Percentiles rank a stretch among this genome's conserved stretches.
Evolutionary conservation across 352 stramenopile species (phyloP).

Genomic region (Pythium monospermum): DNA sequence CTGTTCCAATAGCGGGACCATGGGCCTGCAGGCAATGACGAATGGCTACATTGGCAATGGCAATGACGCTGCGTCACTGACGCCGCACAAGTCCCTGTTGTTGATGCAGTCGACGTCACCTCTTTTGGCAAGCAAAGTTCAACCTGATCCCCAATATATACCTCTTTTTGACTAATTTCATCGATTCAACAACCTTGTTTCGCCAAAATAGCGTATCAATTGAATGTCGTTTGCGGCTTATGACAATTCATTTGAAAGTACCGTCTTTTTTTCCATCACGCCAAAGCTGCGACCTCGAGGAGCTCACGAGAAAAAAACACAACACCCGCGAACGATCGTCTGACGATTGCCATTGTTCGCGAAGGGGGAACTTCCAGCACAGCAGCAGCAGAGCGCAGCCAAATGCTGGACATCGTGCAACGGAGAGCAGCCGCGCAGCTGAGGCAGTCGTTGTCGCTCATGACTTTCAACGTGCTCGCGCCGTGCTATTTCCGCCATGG

Average conservation of each 20-base stretch:
- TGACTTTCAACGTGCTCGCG: conserved; percentile 86
- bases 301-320: too few species aligned
- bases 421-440: conserved; percentile 18
- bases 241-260: conserved; percentile 9
- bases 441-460: conserved; percentile 55
- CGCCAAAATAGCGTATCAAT: too few species aligned
- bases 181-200: conserved; percentile 4
- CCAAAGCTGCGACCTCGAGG: not conserved
- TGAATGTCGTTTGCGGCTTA: too few species aligned
- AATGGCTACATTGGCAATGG: not conserved
- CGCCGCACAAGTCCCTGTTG: too few species aligned
- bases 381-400: not conserved
- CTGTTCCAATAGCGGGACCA: too few species aligned
- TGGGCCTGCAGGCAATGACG: too few species aligned
- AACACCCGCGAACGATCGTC: too few species aligned
- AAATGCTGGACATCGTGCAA: conserved; percentile 25
- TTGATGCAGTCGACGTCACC: conserved; percentile 20
- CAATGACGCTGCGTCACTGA: too few species aligned
- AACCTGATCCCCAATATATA: conserved; percentile 6
- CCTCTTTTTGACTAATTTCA: conserved; percentile 8
- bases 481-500: conserved; percentile 86
- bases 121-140: not conserved
- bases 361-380: not conserved
- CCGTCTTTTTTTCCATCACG: not conserved
- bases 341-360: not conserved